Base-by-base conservation (phyloP, 2,329 filamentous ascomycete genomes). In the Talaromyces piceae region DNA sequence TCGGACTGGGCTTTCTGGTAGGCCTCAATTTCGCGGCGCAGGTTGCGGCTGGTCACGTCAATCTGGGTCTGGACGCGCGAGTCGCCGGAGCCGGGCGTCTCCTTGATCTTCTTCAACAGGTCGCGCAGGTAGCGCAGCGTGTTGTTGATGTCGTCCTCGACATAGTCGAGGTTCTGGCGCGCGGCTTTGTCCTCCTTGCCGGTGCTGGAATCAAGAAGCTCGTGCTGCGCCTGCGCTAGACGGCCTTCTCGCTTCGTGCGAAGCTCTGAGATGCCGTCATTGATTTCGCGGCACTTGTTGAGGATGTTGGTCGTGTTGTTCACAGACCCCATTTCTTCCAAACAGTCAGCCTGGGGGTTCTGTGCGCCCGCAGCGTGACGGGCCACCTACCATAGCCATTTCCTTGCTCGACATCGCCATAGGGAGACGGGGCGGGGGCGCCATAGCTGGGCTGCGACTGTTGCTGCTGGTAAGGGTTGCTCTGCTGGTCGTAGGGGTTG, bases 201-300 rank as follows among this genome's bases (percentile, higher is more conserved):
- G 60, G 83, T 84, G 64, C 91, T 87, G 54, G 86, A 82, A 61
- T 89, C 87, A 57, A 95, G 81, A 28, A 84, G 81, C 56, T 82
- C 81, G 45, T 95, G 81, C 63, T 86, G 80, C 57, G 82, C 77
- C 28, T 94, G 80, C 61, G 57, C 58, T 16, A 70, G 62, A 48
- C 66, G 64, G 11, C 59, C 57, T 54, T 68, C 63, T 46, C 66
- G 59, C 59, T 87, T 87, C 56, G 73, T 71, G 63, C 90, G 83
- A 62, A 96, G 81, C 53, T 83, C 76, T 56, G 87, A 80, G 62
- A 96, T 87, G 39, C 84, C 86, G 53, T 80, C 76, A 67, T 90
- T 86, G 66, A 96, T 86, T 43, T 88, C 83, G 53, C 82, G 81
- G 72, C 88, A 93, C 67, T 93, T 86, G 72, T 94, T 88, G 54